Evolutionary conservation across 192 early-diverging fungal species (phyloP).

Genomic region (Coemansia asiatica): DNA sequence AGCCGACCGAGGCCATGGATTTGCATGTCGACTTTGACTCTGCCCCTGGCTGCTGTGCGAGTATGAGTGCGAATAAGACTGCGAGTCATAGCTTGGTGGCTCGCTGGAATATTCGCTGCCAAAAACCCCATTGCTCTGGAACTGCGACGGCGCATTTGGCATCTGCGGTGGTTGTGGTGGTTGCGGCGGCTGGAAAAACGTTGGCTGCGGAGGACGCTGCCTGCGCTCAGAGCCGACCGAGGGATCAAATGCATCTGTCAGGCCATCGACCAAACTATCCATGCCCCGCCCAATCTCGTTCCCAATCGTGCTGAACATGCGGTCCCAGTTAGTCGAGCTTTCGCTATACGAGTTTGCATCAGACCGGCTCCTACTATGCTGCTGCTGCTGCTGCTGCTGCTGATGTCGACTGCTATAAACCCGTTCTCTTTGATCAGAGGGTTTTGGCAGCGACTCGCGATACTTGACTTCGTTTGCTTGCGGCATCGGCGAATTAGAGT

Average conservation of each 20-base stretch:
- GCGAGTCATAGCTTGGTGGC: constrained; percentile 4
- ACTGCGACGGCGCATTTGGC: neutral
- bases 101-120: neutral
- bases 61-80: constrained; percentile 18
- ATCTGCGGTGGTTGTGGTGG: constrained; percentile 3
- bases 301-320: constrained; percentile 45
- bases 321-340: constrained; percentile 32
- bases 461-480: constrained; percentile 40
- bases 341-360: neutral
- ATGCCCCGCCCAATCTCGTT: constrained; percentile 46
- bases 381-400: constrained; percentile 4
- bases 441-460: constrained; percentile 34
- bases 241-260: constrained; percentile 21
- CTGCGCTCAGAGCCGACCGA: neutral
- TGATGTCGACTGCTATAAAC: neutral
- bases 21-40: neutral
- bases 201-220: neutral
- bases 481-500: constrained; percentile 46
- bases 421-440: constrained; percentile 10
- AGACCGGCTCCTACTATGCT: constrained; percentile 4
- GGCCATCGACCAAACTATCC: constrained; percentile 27
- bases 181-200: constrained; percentile 7
- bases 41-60: neutral
- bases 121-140: neutral
- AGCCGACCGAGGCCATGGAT: constrained; percentile 19